Evolutionary conservation across 306 rosid genomes (phyloP), one percentile per base, ranked within the genome.

Genomic region (Begonia peltatifolia): DNA sequence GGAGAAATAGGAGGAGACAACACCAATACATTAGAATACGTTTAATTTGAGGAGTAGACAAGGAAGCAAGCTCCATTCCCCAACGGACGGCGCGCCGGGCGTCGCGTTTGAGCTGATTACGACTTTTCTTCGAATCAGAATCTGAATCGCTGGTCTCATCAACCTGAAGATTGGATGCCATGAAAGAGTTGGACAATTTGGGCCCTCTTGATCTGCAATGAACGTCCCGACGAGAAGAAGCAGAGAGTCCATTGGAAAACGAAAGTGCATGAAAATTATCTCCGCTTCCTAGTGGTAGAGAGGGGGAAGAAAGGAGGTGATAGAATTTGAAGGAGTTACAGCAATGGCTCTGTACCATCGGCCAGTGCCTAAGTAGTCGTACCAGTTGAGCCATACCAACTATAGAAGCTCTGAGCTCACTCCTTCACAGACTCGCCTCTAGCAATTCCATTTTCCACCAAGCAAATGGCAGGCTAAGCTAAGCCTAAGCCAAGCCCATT

Each of bases 81-180:
- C 93, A 85, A 13, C 59, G 80, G 55, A 92, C 81, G 12, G 96
- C 86, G 50, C 89, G 87, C 18, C 64, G 84, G 41, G 99, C 96
- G 57, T 86, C 79, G 23, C 84, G 83, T 60, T 92, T 92, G 75
- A 81, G 35, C 61, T 87, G 72, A 72, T 87, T 92, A 53, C 89
- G 94, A 72, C 94, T 86, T 78, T 79, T 86, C 50, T 23, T 61
- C 0, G 11, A 46, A 9, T 71, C 75, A 2, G 55, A 2, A 35
- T 75, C 89, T 8, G 73, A 70, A 18, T 46, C 79, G 16, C 55
- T 20, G 52, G 41, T 44, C n/a, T 36, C 41, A 2, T 50, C 66
- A 22, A 49, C 68, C 12, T 48, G 59, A 12, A 62, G 50, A 14
- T 71, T 67, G 22, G 61, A 1, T 47, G 61, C 70, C 1, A 11